Percentiles rank a stretch among this genome's conserved stretches.
Conservation (phyloP, 2,329 filamentous ascomycete genomes). For the Harringtonia lauricola region DNA sequence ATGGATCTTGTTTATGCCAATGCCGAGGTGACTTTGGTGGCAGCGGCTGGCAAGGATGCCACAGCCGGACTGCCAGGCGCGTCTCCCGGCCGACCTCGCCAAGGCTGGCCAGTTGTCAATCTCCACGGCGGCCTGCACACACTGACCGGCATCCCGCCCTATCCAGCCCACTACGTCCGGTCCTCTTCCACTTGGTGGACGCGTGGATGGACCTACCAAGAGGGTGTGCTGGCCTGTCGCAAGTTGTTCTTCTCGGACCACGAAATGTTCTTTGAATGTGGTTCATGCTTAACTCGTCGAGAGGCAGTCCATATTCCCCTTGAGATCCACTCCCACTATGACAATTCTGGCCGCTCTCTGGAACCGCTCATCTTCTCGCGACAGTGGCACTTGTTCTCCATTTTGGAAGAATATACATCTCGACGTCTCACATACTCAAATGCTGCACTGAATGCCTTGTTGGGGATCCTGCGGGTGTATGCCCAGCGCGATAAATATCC, state of each 20-base stretch:
- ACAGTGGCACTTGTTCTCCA: no score
- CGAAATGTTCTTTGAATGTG: slow-evolving; percentile 14
- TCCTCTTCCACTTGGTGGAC: slow-evolving; percentile 7
- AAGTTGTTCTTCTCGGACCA: slow-evolving; percentile 15
- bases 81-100: no score
- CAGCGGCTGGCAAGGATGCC: slow-evolving; percentile 9
- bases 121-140: no score
- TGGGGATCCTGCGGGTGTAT: no score
- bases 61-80: slow-evolving; percentile 6
- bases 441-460: no score
- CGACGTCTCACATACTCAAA: no score
- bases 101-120: no score
- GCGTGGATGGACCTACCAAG: slow-evolving; percentile 20
- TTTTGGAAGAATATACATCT: no score
- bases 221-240: slow-evolving; percentile 14
- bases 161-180: not conserved
- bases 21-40: slow-evolving; percentile 9
- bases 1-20: slow-evolving; percentile 17
- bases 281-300: not conserved
- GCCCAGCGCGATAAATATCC: no score
- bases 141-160: no score
- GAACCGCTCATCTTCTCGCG: no score
- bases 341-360: no score
- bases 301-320: not conserved
- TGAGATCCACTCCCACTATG: not conserved